phyloP scores from a whole-genome alignment of 306 rosid genomes.

The Erythrophleum fordii region DNA sequence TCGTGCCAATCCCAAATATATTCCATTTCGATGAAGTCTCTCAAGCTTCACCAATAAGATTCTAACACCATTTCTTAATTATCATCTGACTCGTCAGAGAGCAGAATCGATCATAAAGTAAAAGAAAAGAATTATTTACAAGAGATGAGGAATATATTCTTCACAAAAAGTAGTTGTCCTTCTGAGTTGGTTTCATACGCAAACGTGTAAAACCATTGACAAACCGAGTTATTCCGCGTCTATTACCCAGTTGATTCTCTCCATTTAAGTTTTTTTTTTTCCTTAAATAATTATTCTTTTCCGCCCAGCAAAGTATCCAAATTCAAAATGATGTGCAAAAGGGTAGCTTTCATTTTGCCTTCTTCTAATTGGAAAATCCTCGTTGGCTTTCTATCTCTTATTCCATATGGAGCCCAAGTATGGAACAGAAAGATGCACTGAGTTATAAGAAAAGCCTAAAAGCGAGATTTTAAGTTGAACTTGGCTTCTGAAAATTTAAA shows the following conservation, averaged over 20 bases:
- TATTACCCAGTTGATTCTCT: not conserved
- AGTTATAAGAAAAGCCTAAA: not conserved
- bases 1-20: conserved; percentile 11
- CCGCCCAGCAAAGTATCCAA: conserved; percentile 22
- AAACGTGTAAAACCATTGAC: conserved; percentile 31
- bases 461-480: not conserved
- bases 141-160: conserved; percentile 40
- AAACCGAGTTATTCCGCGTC: not conserved
- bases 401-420: not conserved
- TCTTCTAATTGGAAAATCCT: not conserved
- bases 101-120: conserved; percentile 19
- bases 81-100: conserved; percentile 17
- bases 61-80: conserved; percentile 26
- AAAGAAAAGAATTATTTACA: conserved; percentile 10
- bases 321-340: not conserved
- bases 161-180: conserved; percentile 17
- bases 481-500: not conserved
- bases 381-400: not conserved
- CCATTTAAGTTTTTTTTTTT: not conserved
- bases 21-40: not conserved
- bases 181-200: conserved; percentile 32
- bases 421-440: not conserved
- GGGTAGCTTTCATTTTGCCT: not conserved
- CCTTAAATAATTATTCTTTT: too few species aligned
- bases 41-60: conserved; percentile 26